Evolutionary conservation across 495 filamentous ascomycete genomes (phyloP).

Genomic region (Talaromyces trachyspermus): DNA sequence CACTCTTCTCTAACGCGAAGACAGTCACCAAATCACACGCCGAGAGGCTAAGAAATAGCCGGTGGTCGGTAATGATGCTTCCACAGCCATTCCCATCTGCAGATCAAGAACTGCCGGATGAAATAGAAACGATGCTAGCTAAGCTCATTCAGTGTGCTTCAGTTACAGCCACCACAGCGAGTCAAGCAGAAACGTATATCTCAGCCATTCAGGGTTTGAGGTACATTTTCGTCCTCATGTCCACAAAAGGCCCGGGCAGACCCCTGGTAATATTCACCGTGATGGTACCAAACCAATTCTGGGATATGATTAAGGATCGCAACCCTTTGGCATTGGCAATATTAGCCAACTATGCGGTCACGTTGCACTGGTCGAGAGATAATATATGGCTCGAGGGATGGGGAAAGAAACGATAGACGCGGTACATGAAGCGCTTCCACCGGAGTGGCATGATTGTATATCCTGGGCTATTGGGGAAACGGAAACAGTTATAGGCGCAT

Average conservation of each 20-base stretch:
- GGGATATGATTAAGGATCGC: conserved; percentile 41
- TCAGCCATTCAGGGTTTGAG: conserved; percentile 1
- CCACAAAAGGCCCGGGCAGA: not conserved
- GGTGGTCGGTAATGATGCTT: conserved; percentile 5
- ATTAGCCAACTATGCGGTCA: conserved; percentile 39
- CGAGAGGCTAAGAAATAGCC: not conserved
- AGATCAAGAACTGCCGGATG: not conserved
- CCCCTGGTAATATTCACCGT: not conserved
- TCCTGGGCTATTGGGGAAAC: not conserved
- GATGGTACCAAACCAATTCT: conserved; percentile 31
- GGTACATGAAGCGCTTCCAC: not conserved
- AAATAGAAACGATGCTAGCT: conserved; percentile 2
- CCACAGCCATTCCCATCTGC: not conserved
- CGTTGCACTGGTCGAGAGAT: conserved; percentile 32
- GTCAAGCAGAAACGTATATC: not conserved
- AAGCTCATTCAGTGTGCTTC: not conserved
- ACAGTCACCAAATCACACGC: not conserved
- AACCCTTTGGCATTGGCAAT: conserved; percentile 49
- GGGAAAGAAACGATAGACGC: conserved; percentile 16
- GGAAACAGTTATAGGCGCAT: not conserved
- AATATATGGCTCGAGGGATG: conserved; percentile 44
- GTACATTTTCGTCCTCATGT: not conserved
- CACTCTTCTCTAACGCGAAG: not conserved
- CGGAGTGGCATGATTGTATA: conserved; percentile 7
- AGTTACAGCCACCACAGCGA: not conserved